Percentiles rank a stretch among this genome's conserved stretches.
phyloP scores from a whole-genome alignment of 371 early-diverging fungal species.

The Mucor circinelloides region DNA sequence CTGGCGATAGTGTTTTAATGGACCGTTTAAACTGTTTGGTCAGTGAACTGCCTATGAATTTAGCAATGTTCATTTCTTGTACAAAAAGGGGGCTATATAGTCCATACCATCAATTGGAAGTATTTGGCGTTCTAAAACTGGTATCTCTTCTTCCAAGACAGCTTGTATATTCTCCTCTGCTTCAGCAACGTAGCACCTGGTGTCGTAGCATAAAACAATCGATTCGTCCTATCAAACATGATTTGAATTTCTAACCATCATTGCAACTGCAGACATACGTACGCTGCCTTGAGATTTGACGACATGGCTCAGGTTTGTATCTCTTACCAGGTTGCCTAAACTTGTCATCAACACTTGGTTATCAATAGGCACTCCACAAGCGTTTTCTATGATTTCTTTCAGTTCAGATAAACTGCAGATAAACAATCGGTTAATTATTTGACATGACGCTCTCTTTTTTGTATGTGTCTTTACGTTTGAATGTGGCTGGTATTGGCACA shows the following conservation, averaged over 20 bases:
- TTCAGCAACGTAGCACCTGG: conserved; percentile 39
- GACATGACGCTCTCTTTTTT: conserved; percentile 25
- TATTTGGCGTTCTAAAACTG: conserved; percentile 37
- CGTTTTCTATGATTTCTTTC: conserved; percentile 48
- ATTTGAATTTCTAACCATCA: neutral
- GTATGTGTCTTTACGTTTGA: neutral
- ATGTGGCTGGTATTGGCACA: conserved; percentile 19
- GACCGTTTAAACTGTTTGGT: neutral
- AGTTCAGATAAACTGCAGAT: conserved; percentile 41
- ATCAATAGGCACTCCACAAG: conserved; percentile 49
- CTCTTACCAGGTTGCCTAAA: conserved; percentile 57
- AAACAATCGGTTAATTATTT: neutral
- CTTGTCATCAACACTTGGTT: conserved; percentile 68
- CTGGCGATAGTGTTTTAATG: conserved; percentile 8
- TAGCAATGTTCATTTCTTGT: neutral
- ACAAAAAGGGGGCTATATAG: neutral
- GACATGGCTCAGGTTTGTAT: conserved; percentile 51
- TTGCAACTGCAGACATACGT: conserved; percentile 6
- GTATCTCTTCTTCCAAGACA: conserved; percentile 40
- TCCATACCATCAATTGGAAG: conserved; percentile 32
- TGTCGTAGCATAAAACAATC: conserved; percentile 48
- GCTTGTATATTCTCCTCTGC: conserved; percentile 30
- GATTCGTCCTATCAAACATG: conserved; percentile 42
- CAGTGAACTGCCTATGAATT: neutral
- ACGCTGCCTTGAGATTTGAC: conserved; percentile 56